Evolutionary conservation across 2,329 filamentous ascomycete species (phyloP).

Genomic region (Paracoccidioides lutzii): DNA sequence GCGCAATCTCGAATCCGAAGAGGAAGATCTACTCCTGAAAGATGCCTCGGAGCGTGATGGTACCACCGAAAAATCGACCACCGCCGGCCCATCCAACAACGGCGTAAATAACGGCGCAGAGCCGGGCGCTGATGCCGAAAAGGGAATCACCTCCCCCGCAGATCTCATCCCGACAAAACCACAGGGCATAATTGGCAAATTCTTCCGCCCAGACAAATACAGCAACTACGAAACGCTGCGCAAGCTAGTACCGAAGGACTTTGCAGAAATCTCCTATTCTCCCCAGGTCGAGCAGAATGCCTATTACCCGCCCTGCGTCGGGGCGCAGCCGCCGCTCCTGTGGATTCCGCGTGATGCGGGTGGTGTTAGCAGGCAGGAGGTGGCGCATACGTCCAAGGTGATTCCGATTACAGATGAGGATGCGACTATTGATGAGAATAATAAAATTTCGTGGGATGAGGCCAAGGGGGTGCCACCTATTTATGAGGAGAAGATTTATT

Average conservation of each 20-base stretch:
- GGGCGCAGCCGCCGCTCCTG: constrained; percentile 50
- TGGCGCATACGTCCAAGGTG: constrained; percentile 55
- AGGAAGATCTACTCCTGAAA: constrained; percentile 28
- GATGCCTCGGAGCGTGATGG: constrained; percentile 7
- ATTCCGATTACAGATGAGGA: constrained; percentile 73
- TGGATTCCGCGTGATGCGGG: constrained; percentile 71
- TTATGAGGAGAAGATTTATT: constrained; percentile 44
- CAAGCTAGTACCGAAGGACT: constrained; percentile 49
- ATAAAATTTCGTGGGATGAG: constrained; percentile 47
- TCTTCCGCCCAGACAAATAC: constrained; percentile 66
- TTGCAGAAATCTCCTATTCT: constrained; percentile 47
- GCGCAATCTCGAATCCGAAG: constrained; percentile 52
- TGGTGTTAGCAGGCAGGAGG: constrained; percentile 65
- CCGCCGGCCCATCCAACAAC: neutral
- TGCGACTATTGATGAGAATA: constrained; percentile 57
- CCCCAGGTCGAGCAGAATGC: constrained; percentile 52
- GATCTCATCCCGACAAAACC: constrained; percentile 17
- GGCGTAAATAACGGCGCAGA: neutral
- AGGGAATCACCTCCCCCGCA: constrained; percentile 14
- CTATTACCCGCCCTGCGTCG: constrained; percentile 61
- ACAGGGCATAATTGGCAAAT: constrained; percentile 35
- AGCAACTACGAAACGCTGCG: constrained; percentile 59
- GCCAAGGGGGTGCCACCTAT: constrained; percentile 46
- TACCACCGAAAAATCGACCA: neutral
- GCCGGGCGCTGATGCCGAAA: constrained; percentile 18